Evolutionary conservation across 495 filamentous ascomycete species (phyloP).

Genomic region (Usnea hakonensis): DNA sequence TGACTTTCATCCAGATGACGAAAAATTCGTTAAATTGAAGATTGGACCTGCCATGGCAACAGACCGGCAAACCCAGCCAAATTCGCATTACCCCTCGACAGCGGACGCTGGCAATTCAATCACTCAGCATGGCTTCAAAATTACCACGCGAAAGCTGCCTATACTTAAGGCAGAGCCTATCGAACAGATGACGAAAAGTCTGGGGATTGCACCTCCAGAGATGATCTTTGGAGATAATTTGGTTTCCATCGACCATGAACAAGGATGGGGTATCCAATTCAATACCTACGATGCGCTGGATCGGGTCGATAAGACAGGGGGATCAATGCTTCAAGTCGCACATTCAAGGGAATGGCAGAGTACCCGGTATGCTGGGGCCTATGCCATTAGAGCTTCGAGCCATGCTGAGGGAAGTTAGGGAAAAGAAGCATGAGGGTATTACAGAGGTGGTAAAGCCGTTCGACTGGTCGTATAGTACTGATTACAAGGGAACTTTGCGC

Average conservation of each 20-base stretch:
- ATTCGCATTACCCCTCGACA: conserved; percentile 10
- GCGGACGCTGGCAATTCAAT: conserved; percentile 27
- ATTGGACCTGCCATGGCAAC: conserved; percentile 3
- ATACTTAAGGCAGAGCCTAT: conserved; percentile 89
- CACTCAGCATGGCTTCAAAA: conserved; percentile 54
- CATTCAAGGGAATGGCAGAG: conserved; percentile 87
- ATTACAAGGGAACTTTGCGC: conserved; percentile 62
- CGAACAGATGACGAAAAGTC: conserved; percentile 67
- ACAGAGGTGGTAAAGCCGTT: conserved; percentile 91
- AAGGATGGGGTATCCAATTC: conserved; percentile 70
- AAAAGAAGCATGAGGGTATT: conserved; percentile 79
- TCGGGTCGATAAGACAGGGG: conserved; percentile 86
- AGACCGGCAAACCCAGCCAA: conserved; percentile 7
- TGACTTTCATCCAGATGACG: neutral
- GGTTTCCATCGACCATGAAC: conserved; percentile 63
- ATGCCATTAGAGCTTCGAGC: neutral
- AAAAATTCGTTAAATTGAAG: neutral
- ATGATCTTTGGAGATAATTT: conserved; percentile 99
- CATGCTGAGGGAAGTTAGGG: conserved; percentile 41
- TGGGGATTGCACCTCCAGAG: conserved; percentile 84
- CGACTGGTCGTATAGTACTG: conserved; percentile 94
- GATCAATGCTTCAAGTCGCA: conserved; percentile 81
- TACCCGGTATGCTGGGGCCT: conserved; percentile 48
- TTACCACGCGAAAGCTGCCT: conserved; percentile 75
- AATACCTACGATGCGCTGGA: conserved; percentile 81